Evolutionary conservation across 306 rosid species (phyloP).

Genomic region (Myrica gale): DNA sequence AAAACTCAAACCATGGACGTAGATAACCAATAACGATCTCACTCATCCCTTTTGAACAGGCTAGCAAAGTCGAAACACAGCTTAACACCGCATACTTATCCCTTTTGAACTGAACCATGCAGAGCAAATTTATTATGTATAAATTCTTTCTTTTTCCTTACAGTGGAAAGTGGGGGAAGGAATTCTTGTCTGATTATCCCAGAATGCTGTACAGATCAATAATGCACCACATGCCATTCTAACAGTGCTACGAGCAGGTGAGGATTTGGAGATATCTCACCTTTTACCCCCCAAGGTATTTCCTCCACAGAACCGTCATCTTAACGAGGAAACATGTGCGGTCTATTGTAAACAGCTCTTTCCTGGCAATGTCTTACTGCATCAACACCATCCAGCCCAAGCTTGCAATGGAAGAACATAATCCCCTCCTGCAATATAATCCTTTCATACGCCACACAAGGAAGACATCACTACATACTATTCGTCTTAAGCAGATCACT

Average conservation of each 20-base stretch:
- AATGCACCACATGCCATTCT: conserved; percentile 28
- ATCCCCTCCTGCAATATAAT: conserved; percentile 9
- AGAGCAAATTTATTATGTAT: background rate
- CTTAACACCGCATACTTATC: background rate
- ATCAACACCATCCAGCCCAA: conserved; percentile 11
- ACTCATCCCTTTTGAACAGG: background rate
- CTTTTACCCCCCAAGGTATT: background rate
- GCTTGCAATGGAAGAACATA: background rate
- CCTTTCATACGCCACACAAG: conserved; percentile 16
- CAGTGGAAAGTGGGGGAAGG: conserved; percentile 2
- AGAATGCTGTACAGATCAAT: conserved; percentile 25
- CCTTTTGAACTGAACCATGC: background rate
- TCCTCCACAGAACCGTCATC: conserved; percentile 12
- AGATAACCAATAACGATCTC: background rate
- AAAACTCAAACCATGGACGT: background rate
- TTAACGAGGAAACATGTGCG: background rate
- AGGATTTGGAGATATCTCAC: background rate
- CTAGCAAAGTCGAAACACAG: background rate
- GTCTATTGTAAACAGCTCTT: conserved; percentile 5
- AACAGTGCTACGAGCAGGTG: conserved; percentile 10
- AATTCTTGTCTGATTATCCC: conserved; percentile 19
- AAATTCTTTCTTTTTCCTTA: background rate
- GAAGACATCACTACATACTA: conserved; percentile 16
- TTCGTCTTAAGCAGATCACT: background rate
- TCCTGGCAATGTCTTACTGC: conserved; percentile 17